Percentiles rank a stretch among this genome's conserved stretches.
phyloP scores from a whole-genome alignment of 768 basidiomycete species.

The Lyophyllum atratum region DNA sequence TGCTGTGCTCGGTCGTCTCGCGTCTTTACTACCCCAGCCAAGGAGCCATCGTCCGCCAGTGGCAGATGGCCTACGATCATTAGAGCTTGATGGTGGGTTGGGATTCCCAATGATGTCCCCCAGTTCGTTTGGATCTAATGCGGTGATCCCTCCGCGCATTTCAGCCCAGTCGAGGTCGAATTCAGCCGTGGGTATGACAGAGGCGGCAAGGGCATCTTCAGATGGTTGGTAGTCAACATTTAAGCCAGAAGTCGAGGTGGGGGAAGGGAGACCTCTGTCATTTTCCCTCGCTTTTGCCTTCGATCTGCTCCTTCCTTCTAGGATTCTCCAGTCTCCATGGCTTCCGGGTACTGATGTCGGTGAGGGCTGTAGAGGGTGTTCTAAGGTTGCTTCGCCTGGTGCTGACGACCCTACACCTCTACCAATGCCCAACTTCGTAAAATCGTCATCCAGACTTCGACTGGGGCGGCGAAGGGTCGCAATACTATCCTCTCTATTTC shows the following conservation, averaged over 20 bases:
- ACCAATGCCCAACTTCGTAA: conserved; percentile 9
- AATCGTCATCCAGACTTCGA: conserved; percentile 58
- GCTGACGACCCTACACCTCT: not conserved
- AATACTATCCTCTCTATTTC: conserved; percentile 59
- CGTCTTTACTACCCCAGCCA: conserved; percentile 22
- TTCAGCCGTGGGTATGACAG: conserved; percentile 39
- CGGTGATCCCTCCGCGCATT: conserved; percentile 35
- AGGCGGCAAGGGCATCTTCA: not conserved
- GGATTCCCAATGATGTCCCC: conserved; percentile 25
- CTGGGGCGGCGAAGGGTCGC: conserved; percentile 63
- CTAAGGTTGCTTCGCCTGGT: not conserved
- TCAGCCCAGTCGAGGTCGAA: conserved; percentile 45
- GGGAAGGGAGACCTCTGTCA: not conserved
- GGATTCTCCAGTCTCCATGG: conserved; percentile 56
- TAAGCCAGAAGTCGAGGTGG: not conserved
- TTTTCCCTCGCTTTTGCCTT: conserved; percentile 24
- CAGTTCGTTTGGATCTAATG: conserved; percentile 27
- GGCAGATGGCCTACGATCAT: conserved; percentile 17
- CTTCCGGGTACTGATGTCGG: conserved; percentile 50
- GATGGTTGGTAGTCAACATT: conserved; percentile 2
- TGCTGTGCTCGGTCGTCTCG: conserved; percentile 43
- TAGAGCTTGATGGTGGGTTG: conserved; percentile 4
- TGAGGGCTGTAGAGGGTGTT: conserved; percentile 23
- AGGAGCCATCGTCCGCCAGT: conserved; percentile 19
- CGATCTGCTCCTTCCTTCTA: conserved; percentile 43